phyloP scores from a whole-genome alignment of 2,329 filamentous ascomycete genomes.

The Fusarium sp. region DNA sequence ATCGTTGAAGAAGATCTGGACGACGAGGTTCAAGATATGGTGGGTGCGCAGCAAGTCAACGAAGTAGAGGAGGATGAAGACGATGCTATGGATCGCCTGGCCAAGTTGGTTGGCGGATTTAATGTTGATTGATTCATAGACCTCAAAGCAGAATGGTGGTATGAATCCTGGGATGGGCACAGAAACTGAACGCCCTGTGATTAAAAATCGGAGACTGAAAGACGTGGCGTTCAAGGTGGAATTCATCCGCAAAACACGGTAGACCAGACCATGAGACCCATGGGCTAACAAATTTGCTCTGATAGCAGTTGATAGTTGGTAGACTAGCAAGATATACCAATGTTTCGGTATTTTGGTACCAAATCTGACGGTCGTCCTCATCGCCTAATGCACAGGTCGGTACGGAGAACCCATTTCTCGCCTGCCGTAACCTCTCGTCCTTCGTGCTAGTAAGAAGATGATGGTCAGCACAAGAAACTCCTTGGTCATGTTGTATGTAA shows the following conservation, averaged over 20 bases:
- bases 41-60: not conserved
- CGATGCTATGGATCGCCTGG: conserved; percentile 44
- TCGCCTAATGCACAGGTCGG: conserved; percentile 80
- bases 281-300: conserved; percentile 1
- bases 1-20: not conserved
- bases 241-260: not conserved
- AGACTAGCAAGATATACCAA: conserved; percentile 2
- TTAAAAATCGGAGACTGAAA: conserved; percentile 6
- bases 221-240: not conserved
- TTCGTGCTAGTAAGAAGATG: conserved; percentile 73
- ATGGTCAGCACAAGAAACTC: conserved; percentile 12
- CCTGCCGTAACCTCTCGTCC: conserved; percentile 83
- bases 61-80: conserved; percentile 6
- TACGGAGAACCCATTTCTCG: conserved; percentile 93
- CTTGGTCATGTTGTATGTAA: not conserved
- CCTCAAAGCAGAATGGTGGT: not conserved
- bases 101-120: conserved; percentile 22
- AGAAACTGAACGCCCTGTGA: not conserved
- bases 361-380: conserved; percentile 49
- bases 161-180: not conserved
- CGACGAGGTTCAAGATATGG: not conserved
- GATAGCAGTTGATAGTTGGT: not conserved
- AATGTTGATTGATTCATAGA: conserved; percentile 12
- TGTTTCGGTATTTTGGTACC: conserved; percentile 4
- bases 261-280: not conserved